phyloP scores from a whole-genome alignment of 2,329 filamentous ascomycete genomes.

The Diaporthe nobilis region DNA sequence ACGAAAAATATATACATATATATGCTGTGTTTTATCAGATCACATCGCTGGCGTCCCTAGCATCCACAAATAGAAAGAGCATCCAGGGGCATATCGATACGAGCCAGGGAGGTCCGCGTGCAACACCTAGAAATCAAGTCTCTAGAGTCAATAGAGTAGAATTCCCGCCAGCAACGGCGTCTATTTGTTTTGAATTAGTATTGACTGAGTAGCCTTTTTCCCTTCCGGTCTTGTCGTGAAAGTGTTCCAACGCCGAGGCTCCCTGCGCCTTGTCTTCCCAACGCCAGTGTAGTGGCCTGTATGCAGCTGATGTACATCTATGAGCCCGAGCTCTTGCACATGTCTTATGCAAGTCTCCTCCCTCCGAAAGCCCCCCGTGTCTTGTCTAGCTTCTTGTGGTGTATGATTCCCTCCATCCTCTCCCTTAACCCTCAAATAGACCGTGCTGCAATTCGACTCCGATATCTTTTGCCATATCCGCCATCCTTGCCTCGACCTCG shows the following conservation, averaged over 20 bases:
- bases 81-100: no score
- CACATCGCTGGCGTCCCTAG: background rate
- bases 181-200: background rate
- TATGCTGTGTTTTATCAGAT: background rate
- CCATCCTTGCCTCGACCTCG: conserved; percentile 90
- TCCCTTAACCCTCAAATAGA: conserved; percentile 83
- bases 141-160: background rate
- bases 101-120: background rate
- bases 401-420: background rate
- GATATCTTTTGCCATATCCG: conserved; percentile 88
- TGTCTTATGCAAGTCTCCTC: background rate
- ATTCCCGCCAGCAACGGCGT: background rate
- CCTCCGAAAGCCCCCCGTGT: background rate
- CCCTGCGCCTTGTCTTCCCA: conserved; percentile 17
- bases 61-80: background rate
- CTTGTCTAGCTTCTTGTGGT: background rate
- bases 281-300: conserved; percentile 6
- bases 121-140: no score
- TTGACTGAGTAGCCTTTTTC: background rate
- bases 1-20: background rate
- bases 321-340: background rate
- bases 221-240: background rate
- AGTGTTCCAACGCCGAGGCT: background rate
- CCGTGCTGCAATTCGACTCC: conserved; percentile 91
- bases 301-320: background rate